phyloP scores from a whole-genome alignment of 305 asterid species.

The Salvia sclarea region DNA sequence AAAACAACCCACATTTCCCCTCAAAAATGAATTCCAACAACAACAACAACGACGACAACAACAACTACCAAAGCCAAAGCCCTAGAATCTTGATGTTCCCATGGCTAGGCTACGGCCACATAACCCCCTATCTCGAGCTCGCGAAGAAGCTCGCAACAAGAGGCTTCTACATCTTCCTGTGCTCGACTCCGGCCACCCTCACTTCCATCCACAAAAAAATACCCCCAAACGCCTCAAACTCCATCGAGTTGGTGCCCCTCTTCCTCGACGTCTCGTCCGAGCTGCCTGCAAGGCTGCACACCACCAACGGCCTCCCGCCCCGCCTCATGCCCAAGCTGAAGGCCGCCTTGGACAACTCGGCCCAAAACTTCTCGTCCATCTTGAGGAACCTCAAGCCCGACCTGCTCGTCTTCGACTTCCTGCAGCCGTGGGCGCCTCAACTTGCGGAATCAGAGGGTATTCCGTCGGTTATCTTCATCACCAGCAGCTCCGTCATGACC shows the following conservation, averaged over 20 bases:
- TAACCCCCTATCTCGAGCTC: slow-evolving; percentile 45
- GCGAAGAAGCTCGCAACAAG: slow-evolving; percentile 44
- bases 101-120: slow-evolving; percentile 53
- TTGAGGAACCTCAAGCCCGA: slow-evolving; percentile 34
- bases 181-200: slow-evolving; percentile 44
- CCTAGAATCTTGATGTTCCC: slow-evolving; percentile 42
- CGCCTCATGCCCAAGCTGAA: slow-evolving; percentile 46
- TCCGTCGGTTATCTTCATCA: slow-evolving; percentile 44
- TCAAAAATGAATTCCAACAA: slow-evolving; percentile 8
- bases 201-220: slow-evolving; percentile 31
- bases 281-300: slow-evolving; percentile 41
- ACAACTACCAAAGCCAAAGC: no score
- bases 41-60: no score
- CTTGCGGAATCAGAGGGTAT: slow-evolving; percentile 27
- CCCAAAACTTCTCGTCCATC: slow-evolving; percentile 28
- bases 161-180: slow-evolving; percentile 37
- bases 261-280: slow-evolving; percentile 28
- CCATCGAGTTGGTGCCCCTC: slow-evolving; percentile 35
- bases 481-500: slow-evolving; percentile 43
- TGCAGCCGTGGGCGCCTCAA: slow-evolving; percentile 51
- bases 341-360: slow-evolving; percentile 34
- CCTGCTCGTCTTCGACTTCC: slow-evolving; percentile 39
- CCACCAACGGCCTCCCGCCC: slow-evolving; percentile 56
- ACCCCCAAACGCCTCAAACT: background rate
- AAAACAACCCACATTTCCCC: background rate